A percentile compares a stretch with the other conserved stretches of the same genome.
Evolutionary conservation across 805 yeast genomes (phyloP).

Genomic region (Clavispora asparagi): DNA sequence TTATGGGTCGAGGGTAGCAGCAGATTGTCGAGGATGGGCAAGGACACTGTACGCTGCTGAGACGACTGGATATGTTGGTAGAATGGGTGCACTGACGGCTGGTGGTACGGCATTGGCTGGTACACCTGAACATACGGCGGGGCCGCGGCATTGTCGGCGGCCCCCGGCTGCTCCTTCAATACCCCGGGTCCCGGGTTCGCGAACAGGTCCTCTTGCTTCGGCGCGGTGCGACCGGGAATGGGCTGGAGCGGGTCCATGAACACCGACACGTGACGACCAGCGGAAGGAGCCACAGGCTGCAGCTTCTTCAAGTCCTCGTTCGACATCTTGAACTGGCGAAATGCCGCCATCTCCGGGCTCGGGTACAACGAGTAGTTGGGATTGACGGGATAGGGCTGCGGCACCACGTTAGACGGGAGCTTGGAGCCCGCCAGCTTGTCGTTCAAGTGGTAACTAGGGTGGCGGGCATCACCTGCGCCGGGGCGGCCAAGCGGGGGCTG

Average conservation of each 20-base stretch:
- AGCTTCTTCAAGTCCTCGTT: slow-evolving; percentile 2
- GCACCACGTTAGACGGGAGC: slow-evolving; percentile 20
- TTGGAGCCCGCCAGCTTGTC: slow-evolving; percentile 6
- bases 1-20: slow-evolving; percentile 1
- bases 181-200: not conserved
- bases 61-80: not conserved
- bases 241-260: slow-evolving; percentile 36
- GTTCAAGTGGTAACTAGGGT: slow-evolving; percentile 6
- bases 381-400: slow-evolving; percentile 32
- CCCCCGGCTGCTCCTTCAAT: not conserved
- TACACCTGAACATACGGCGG: slow-evolving; percentile 11
- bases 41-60: slow-evolving; percentile 12
- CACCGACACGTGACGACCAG: slow-evolving; percentile 36
- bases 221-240: slow-evolving; percentile 14
- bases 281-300: slow-evolving; percentile 9
- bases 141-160: not conserved
- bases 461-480: not conserved
- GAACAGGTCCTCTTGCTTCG: not conserved
- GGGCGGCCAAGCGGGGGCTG: slow-evolving; percentile 2
- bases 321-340: slow-evolving; percentile 6
- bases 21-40: slow-evolving; percentile 12
- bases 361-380: slow-evolving; percentile 30
- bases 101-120: slow-evolving; percentile 8
- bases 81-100: not conserved
- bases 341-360: slow-evolving; percentile 11